A percentile compares a stretch with the other conserved stretches of the same genome.
These are phyloP conservation scores for Monosporascus ibericus DNA, from an alignment of 2,329 filamentous ascomycete species.

Conservation along the genomic window DNA sequence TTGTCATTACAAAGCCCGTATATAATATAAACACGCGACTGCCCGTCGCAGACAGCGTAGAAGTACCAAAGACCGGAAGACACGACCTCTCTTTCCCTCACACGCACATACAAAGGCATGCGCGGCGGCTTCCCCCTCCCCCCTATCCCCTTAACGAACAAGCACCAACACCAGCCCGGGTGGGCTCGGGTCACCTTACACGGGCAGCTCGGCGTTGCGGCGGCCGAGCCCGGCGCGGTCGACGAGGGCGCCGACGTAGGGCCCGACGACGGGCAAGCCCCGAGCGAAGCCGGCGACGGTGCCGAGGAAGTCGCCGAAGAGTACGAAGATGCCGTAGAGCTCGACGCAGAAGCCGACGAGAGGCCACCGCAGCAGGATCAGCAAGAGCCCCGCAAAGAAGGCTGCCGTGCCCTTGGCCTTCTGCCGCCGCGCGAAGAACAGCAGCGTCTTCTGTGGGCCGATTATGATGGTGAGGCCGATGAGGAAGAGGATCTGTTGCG, in stretches of 20 bases:
- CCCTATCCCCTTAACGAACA: too few species aligned
- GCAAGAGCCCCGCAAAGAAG: slow-evolving; percentile 73
- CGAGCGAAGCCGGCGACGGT: slow-evolving; percentile 86
- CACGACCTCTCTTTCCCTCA: too few species aligned
- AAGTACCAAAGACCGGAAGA: too few species aligned
- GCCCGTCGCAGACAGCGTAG: too few species aligned
- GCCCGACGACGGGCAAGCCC: slow-evolving; percentile 77
- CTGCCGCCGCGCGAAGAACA: slow-evolving; percentile 91
- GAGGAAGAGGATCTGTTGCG: slow-evolving; percentile 82
- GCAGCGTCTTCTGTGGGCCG: slow-evolving; percentile 79
- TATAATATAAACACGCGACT: neutral
- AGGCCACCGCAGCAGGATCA: slow-evolving; percentile 88
- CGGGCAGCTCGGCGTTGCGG: slow-evolving; percentile 71
- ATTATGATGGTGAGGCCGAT: slow-evolving; percentile 95
- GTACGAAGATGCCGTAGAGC: slow-evolving; percentile 82
- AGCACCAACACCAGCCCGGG: neutral
- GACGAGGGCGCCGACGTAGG: slow-evolving; percentile 70
- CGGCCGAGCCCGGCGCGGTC: slow-evolving; percentile 63
- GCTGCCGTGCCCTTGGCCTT: slow-evolving; percentile 88
- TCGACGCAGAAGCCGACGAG: slow-evolving; percentile 87
- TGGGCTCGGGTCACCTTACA: slow-evolving; percentile 39
- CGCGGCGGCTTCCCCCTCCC: too few species aligned
- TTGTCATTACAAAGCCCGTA: neutral
- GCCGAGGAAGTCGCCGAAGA: slow-evolving; percentile 94
- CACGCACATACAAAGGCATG: too few species aligned